Evolutionary conservation across 2,329 filamentous ascomycete genomes (phyloP), one percentile per base, ranked within the genome.

Genomic region (Ophiostoma sp.): DNA sequence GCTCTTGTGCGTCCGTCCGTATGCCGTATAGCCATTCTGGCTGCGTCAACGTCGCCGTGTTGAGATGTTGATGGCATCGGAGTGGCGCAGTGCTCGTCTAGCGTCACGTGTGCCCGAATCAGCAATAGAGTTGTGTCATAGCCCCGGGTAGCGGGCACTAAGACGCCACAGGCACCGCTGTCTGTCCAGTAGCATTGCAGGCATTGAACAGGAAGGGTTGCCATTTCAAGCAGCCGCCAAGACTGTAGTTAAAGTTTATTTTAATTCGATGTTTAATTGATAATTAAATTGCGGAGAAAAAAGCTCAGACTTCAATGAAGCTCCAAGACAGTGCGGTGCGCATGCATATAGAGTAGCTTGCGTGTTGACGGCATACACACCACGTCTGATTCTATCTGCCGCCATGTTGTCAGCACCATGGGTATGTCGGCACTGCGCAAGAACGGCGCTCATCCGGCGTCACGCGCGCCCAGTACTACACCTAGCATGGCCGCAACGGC

Each of bases 361-460:
- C n/a, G 42, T 45, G 14, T 8, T 62, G 58, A 62, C 58, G 58
- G 8, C 58, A 62, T 12, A 11, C 2, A 9, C 7, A 62, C 3
- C 38, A 42, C 58, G 14, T 11, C 14, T 16, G 5, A 41, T 52
- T 27, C 27, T 27, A 27, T 27, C 49, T 58, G 38, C 69, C 67
- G 76, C 64, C 69, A 80, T 80, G 78, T 75, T 77, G 69, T 73
- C 75, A 73, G 77, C 80, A 75, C 80, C 80, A 79, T 85, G 82
- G 83, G 78, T 84, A 72, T 85, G 81, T 76, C 81, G 81, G 74
- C 78, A 78, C 76, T 85, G 83, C 75, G 75, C 80, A 72, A 78
- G 77, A 68, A 76, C 77, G 16, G 66, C 66, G 70, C 70, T 77
- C 71, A 69, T 75, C 69, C 75, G 74, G 70, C 75, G 75, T 62